Conservation (phyloP, 78 protist genomes). For the Tieghemostelium lacteum region DNA sequence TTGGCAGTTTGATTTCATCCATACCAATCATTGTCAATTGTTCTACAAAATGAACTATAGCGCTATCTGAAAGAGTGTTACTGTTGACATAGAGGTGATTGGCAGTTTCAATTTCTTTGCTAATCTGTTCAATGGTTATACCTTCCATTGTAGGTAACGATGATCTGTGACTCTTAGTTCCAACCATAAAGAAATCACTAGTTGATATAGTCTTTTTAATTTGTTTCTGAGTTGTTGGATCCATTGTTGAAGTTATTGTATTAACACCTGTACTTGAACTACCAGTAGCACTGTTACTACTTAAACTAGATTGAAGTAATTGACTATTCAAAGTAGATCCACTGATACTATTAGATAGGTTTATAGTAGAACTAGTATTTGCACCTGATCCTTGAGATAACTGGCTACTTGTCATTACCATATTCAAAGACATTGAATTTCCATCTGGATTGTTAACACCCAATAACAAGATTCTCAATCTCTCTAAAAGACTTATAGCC, state of each 20-base stretch:
- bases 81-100: slow-evolving; percentile 62
- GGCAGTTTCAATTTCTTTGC: slow-evolving; percentile 61
- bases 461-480: slow-evolving; percentile 68
- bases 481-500: slow-evolving; percentile 89
- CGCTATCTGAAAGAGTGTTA: slow-evolving; percentile 44
- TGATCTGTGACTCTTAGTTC: background rate
- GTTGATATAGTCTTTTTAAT: slow-evolving; percentile 25
- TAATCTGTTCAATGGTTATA: slow-evolving; percentile 34
- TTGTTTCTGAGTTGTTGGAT: background rate
- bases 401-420: too few relatives aligned
- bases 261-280: background rate
- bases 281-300: background rate
- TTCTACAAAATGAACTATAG: slow-evolving; percentile 93
- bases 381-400: background rate
- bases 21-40: slow-evolving; percentile 83
- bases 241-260: background rate
- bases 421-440: background rate
- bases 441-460: slow-evolving; percentile 57
- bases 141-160: slow-evolving; percentile 60
- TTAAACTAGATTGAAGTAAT: background rate
- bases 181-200: slow-evolving; percentile 33
- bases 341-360: background rate
- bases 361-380: background rate
- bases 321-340: background rate
- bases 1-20: slow-evolving; percentile 87